A percentile compares a stretch with the other conserved stretches of the same genome.
phyloP scores from a whole-genome alignment of 352 stramenopile species.

The Phytopythium chamaehyphon region DNA sequence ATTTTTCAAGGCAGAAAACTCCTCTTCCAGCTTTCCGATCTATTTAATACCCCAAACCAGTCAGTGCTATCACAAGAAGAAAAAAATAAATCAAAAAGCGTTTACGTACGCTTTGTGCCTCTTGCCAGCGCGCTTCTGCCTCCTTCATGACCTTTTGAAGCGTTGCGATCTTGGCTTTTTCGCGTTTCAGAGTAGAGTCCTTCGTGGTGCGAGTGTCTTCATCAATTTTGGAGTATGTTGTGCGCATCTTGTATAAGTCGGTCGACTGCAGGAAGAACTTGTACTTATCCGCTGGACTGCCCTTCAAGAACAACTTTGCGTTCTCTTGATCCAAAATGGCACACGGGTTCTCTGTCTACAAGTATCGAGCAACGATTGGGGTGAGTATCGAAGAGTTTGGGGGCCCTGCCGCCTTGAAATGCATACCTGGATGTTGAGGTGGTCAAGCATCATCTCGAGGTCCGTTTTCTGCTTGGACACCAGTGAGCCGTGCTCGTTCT shows the following conservation, averaged over 20 bases:
- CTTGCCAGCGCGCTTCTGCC: conserved; percentile 63
- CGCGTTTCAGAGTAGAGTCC: conserved; percentile 62
- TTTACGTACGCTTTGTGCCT: conserved; percentile 58
- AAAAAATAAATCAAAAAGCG: neutral
- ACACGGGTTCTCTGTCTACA: conserved; percentile 97
- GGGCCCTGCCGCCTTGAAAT: no score
- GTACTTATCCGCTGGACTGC: conserved; percentile 95
- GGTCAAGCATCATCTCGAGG: conserved; percentile 92
- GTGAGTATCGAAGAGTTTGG: no score
- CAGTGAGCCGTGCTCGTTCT: conserved; percentile 47
- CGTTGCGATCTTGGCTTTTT: conserved; percentile 54
- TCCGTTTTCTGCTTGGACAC: conserved; percentile 90
- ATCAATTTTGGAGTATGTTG: conserved; percentile 84
- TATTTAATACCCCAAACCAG: conserved; percentile 10
- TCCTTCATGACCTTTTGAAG: conserved; percentile 61
- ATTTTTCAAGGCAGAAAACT: conserved; percentile 74
- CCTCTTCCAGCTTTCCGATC: conserved; percentile 70
- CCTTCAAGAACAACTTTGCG: conserved; percentile 96
- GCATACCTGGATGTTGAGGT: conserved; percentile 84
- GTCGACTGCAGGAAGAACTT: conserved; percentile 97
- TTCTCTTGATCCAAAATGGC: conserved; percentile 97
- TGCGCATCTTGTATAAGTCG: conserved; percentile 91
- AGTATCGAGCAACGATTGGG: conserved; percentile 18
- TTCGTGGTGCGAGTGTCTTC: conserved; percentile 62
- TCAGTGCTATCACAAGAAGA: neutral